Evolutionary conservation across 805 yeast genomes (phyloP).

Genomic region (Vanderwaltozyma yarrowii): DNA sequence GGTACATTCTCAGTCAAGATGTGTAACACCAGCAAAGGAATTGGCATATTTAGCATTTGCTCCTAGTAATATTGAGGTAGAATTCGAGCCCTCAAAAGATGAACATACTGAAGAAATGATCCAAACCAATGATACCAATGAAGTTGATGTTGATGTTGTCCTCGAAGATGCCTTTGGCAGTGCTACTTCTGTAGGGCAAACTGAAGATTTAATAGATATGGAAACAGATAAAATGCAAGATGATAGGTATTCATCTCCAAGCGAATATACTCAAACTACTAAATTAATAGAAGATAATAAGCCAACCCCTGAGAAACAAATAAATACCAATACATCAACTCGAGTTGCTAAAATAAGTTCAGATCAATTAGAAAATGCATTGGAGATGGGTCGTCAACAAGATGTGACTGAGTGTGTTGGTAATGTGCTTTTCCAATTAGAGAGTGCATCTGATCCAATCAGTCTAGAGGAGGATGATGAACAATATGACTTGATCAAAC

Average conservation of each 20-base stretch:
- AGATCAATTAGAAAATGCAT: slow-evolving; percentile 63
- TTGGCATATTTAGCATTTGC: slow-evolving; percentile 82
- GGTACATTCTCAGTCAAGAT: slow-evolving; percentile 50
- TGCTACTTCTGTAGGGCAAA: too few species aligned
- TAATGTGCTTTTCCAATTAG: slow-evolving; percentile 83
- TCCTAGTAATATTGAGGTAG: slow-evolving; percentile 58
- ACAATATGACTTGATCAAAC: slow-evolving; percentile 72
- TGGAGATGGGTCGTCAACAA: slow-evolving; percentile 84
- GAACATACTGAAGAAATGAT: neutral
- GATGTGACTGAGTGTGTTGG: slow-evolving; percentile 97
- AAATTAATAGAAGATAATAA: neutral
- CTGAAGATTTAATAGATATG: slow-evolving; percentile 1
- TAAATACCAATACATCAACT: slow-evolving; percentile 3
- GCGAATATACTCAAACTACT: neutral
- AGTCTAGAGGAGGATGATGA: slow-evolving; percentile 62
- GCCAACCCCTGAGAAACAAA: too few species aligned
- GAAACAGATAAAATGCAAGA: neutral
- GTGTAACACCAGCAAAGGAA: slow-evolving; percentile 73
- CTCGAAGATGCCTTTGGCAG: too few species aligned
- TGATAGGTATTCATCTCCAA: too few species aligned
- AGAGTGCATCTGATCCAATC: slow-evolving; percentile 71
- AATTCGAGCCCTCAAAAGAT: slow-evolving; percentile 29
- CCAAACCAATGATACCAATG: neutral
- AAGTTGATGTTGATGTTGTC: neutral
- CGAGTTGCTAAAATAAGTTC: slow-evolving; percentile 31